Conservation (phyloP, 208 protist genomes). For the Trypanosoma melophagium region DNA sequence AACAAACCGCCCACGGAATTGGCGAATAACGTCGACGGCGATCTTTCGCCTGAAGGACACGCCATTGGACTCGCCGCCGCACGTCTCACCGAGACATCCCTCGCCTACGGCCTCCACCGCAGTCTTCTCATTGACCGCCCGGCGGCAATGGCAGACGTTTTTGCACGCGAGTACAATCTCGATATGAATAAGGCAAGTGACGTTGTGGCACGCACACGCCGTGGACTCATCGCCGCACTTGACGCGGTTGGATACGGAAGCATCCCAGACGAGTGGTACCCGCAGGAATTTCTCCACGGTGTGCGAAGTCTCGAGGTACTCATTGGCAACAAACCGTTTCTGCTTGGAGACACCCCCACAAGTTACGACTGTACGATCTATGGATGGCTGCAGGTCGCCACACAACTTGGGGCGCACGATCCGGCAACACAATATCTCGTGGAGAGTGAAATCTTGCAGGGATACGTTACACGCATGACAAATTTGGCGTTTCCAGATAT, state of each 20-base stretch:
- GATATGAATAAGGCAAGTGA: slow-evolving; percentile 41
- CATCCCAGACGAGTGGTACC: slow-evolving; percentile 48
- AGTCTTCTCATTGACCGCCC: slow-evolving; percentile 58
- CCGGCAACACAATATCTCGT: slow-evolving; percentile 41
- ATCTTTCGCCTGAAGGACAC: slow-evolving; percentile 48
- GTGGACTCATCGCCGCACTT: slow-evolving; percentile 44
- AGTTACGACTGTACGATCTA: slow-evolving; percentile 73
- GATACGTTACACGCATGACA: slow-evolving; percentile 58
- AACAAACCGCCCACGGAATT: no score
- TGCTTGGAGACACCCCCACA: slow-evolving; percentile 52
- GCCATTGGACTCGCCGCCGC: slow-evolving; percentile 46
- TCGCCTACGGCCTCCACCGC: slow-evolving; percentile 71
- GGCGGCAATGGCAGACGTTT: slow-evolving; percentile 54
- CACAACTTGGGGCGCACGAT: slow-evolving; percentile 49
- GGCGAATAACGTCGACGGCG: no score
- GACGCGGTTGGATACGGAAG: slow-evolving; percentile 57
- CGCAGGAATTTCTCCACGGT: slow-evolving; percentile 58
- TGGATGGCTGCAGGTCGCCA: slow-evolving; percentile 63
- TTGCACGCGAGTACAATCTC: slow-evolving; percentile 51
- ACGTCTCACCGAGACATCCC: slow-evolving; percentile 59
- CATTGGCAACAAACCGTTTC: slow-evolving; percentile 34
- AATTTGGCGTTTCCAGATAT: slow-evolving; percentile 61
- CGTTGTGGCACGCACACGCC: slow-evolving; percentile 55
- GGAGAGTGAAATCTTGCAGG: slow-evolving; percentile 37
- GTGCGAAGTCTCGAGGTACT: slow-evolving; percentile 60